A percentile compares a stretch with the other conserved stretches of the same genome.
These are phyloP conservation scores for Comarum palustre DNA, from an alignment of 306 rosid species.

Conservation along the genomic window DNA sequence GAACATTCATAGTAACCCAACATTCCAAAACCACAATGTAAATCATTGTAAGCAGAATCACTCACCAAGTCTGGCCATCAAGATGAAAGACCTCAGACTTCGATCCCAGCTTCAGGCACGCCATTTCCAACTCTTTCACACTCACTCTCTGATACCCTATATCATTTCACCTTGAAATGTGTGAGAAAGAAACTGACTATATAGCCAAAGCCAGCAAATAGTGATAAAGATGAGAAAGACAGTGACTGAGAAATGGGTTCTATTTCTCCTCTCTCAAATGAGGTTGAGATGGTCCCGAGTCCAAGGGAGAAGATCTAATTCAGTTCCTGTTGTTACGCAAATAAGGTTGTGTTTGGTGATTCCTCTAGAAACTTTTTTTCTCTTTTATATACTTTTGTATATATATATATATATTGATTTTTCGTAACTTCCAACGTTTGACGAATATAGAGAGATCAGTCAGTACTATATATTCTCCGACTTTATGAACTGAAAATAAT, in stretches of 20 bases:
- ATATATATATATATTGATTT: not conserved
- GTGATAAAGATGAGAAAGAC: constrained; percentile 17
- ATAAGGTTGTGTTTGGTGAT: constrained; percentile 38
- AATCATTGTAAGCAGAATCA: constrained; percentile 2
- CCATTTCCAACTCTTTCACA: constrained; percentile 39
- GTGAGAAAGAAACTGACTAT: not conserved
- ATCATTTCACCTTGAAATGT: constrained; percentile 5
- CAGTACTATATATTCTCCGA: not conserved
- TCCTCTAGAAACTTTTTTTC: not conserved
- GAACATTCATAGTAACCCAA: constrained; percentile 11
- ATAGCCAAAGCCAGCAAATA: not conserved
- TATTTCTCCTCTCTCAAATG: not conserved
- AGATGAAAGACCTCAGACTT: constrained; percentile 66
- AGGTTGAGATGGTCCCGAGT: constrained; percentile 46
- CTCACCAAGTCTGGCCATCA: constrained; percentile 65
- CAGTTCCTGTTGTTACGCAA: constrained; percentile 46
- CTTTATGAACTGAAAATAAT: not conserved
- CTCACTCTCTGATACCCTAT: not conserved
- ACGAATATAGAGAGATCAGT: not conserved
- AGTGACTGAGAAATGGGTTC: constrained; percentile 13
- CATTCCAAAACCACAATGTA: constrained; percentile 1
- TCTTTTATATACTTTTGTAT: no score
- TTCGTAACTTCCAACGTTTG: constrained; percentile 22
- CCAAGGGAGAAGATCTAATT: constrained; percentile 63
- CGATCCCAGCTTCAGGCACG: constrained; percentile 72